Evolutionary conservation across 805 yeast genomes (phyloP), one percentile per base, ranked within the genome.

Genomic region (Kuraishia molischiana): DNA sequence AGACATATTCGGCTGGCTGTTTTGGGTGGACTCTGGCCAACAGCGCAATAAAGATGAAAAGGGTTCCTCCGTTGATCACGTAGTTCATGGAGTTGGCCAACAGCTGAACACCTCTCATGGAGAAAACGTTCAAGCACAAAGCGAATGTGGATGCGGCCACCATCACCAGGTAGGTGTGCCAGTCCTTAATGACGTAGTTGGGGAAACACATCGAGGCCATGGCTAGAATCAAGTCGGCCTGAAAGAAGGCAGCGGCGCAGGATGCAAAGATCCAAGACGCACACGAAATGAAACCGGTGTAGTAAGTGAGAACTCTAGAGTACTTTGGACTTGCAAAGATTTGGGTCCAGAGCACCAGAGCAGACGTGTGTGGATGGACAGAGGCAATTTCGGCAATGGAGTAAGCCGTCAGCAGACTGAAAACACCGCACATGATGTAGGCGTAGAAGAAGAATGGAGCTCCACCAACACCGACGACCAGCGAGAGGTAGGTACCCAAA

Each of bases 1-100:
- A 76, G 8, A 73, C 71, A 51, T 52, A 74, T 14, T 44, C 44
- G 17, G 69, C 72, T n/a, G 66, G 44, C 32, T 41, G 46, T 37
- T 47, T 51, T 10, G 47, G 50, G 29, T 36, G 19, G 4, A 48
- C 26, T 34, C 45, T 44, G 4, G 38, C 52, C 15, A 50, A 39
- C 20, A 50, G 42, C 3, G 51, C 34, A 13, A 50, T 41, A 13
- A 50, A 33, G 15, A 50, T 46, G 29, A 46, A 52, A 13, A 51
- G 35, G 1, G 57, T 49, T 4, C 53, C 55, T 14, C 32, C 37
- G 35, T 49, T 52, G 33, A 52, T 43, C 1, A 50, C 26, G 10
- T 17, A 24, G 33, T 35, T 35, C 38, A 35, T 19, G 18, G 19
- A 15, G 29, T 20, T 19, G 18, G 38, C 28, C 11, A 35, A 17